A percentile compares a stretch with the other conserved stretches of the same genome.
Evolutionary conservation across 2,329 filamentous ascomycete species (phyloP).

Genomic region (Alternaria brassicicola): DNA sequence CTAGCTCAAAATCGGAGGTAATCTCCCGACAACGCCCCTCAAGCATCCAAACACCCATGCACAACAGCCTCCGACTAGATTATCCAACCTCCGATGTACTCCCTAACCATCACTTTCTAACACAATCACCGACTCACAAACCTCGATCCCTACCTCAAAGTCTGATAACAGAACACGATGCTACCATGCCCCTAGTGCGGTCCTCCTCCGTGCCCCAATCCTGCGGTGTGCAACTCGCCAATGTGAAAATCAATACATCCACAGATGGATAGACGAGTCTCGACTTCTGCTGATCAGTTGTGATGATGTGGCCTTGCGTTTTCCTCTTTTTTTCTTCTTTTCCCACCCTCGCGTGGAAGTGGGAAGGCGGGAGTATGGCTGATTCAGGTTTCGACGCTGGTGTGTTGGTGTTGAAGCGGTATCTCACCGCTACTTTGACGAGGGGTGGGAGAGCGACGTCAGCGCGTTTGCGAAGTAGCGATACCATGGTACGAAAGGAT

Average conservation of each 20-base stretch:
- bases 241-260: background rate
- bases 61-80: background rate
- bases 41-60: background rate
- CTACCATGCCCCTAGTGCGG: background rate
- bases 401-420: background rate
- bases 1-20: background rate
- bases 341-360: slow-evolving; percentile 7
- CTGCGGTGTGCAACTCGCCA: background rate
- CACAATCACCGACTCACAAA: background rate
- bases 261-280: background rate
- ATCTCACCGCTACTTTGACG: slow-evolving; percentile 33
- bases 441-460: slow-evolving; percentile 3
- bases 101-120: background rate
- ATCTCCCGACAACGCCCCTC: background rate
- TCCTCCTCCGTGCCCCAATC: background rate
- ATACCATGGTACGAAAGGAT: background rate
- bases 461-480: background rate
- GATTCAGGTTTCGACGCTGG: background rate
- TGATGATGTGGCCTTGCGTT: slow-evolving; percentile 1
- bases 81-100: background rate
- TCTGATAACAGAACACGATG: background rate
- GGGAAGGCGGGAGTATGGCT: background rate
- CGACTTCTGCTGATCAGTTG: background rate
- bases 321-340: background rate
- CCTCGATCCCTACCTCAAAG: background rate